Conservation (phyloP, 2,329 filamentous ascomycete species). For the Magnaporthiopsis incrustans region DNA sequence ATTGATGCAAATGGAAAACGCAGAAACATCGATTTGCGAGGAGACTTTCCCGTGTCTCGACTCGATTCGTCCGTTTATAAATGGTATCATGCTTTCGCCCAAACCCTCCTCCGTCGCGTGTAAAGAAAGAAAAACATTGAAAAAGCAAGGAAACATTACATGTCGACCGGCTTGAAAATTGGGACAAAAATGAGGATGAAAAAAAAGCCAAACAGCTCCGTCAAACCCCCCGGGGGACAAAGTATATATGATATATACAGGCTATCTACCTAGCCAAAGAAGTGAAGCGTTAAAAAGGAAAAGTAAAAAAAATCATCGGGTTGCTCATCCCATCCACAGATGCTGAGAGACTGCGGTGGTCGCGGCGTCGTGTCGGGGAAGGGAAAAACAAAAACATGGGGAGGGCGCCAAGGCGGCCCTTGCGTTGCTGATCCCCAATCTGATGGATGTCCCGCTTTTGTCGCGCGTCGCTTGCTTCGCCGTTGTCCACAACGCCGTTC, state of each 20-base stretch:
- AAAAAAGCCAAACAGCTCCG: background rate
- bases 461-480: background rate
- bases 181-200: background rate
- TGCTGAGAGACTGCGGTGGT: background rate
- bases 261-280: constrained; percentile 7
- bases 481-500: background rate
- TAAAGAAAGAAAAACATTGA: background rate
- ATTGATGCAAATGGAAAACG: background rate
- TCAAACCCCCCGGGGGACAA: constrained; percentile 1
- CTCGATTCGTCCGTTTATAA: background rate
- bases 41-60: background rate
- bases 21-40: background rate
- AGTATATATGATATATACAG: constrained; percentile 7
- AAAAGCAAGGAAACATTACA: background rate
- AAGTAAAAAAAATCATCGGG: constrained; percentile 1
- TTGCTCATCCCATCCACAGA: constrained; percentile 1
- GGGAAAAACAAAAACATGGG: background rate
- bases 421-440: background rate
- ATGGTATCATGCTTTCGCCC: background rate
- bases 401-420: background rate
- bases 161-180: background rate
- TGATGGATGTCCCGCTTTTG: background rate
- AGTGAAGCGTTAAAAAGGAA: constrained; percentile 2
- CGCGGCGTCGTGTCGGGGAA: background rate
- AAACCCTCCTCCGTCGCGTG: background rate